phyloP scores from a whole-genome alignment of 2,329 filamentous ascomycete species.

The Colletotrichum sp. region DNA sequence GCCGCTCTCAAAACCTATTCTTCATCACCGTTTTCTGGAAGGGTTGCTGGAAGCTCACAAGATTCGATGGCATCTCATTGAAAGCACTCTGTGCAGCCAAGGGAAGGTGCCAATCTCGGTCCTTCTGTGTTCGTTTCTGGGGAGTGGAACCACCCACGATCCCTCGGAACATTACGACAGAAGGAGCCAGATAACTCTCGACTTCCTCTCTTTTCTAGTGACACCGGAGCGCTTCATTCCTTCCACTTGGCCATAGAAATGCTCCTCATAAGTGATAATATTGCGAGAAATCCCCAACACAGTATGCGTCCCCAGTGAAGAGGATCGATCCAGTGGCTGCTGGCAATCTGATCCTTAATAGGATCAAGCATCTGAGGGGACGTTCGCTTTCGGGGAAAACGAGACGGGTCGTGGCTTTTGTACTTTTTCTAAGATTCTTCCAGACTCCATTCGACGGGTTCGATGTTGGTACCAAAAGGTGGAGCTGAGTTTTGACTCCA shows the following conservation, averaged over 20 bases:
- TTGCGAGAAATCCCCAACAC: background rate
- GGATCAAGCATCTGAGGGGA: background rate
- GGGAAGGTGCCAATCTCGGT: fast-evolving
- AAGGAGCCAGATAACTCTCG: background rate
- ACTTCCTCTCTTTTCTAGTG: background rate
- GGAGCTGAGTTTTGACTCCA: background rate
- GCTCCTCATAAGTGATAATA: background rate
- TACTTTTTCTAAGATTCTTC: background rate
- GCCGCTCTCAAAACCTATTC: background rate
- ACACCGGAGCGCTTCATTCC: background rate
- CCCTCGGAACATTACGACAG: background rate
- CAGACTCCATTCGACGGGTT: background rate
- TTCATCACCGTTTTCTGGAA: background rate
- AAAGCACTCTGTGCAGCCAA: background rate
- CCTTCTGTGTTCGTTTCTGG: background rate
- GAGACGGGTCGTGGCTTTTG: background rate
- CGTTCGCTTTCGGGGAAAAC: background rate
- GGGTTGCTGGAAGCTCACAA: background rate
- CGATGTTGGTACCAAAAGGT: background rate
- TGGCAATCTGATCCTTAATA: background rate
- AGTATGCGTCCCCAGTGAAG: background rate
- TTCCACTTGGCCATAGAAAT: background rate
- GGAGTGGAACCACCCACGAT: background rate
- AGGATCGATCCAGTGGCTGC: background rate
- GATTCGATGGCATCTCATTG: background rate